A percentile compares a stretch with the other conserved stretches of the same genome.
These are phyloP conservation scores for Albugo candida DNA, from an alignment of 352 stramenopile species.

Conservation along the genomic window DNA sequence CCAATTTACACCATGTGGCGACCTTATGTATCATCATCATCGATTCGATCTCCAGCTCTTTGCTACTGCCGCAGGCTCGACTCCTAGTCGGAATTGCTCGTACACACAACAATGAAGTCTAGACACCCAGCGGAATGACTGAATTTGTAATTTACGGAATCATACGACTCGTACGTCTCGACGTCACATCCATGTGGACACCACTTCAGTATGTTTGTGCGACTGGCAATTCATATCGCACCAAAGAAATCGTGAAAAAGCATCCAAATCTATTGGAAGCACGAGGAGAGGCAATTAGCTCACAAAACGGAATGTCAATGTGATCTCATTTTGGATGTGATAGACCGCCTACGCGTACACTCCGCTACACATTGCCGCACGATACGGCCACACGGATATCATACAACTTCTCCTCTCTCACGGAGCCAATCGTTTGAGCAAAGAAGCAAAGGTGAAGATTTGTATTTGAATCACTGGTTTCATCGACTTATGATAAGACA, in stretches of 20 bases:
- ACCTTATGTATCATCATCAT: no score
- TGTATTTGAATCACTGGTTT: background rate
- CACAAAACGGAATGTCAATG: background rate
- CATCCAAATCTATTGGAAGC: slow-evolving; percentile 6
- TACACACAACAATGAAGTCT: no score
- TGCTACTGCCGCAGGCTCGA: no score
- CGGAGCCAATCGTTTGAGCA: slow-evolving; percentile 7
- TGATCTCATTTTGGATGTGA: background rate
- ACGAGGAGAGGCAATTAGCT: slow-evolving; percentile 2
- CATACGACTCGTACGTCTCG: no score
- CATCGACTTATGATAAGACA: slow-evolving; percentile 3
- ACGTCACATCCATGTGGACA: no score
- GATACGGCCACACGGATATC: slow-evolving; percentile 27
- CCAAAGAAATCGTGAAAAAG: slow-evolving; percentile 14
- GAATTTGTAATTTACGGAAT: no score
- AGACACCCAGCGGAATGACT: no score
- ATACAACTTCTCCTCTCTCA: slow-evolving; percentile 26
- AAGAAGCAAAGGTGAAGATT: slow-evolving; percentile 15
- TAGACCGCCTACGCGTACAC: slow-evolving; percentile 46
- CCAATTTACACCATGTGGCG: no score
- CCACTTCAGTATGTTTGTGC: slow-evolving; percentile 58
- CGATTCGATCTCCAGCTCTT: no score
- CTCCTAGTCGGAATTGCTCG: no score
- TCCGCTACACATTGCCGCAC: slow-evolving; percentile 42
- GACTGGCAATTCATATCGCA: slow-evolving; percentile 28